Evolutionary conservation across 345 rosid genomes (phyloP).

Genomic region (Xanthoceras sorbifolium): DNA sequence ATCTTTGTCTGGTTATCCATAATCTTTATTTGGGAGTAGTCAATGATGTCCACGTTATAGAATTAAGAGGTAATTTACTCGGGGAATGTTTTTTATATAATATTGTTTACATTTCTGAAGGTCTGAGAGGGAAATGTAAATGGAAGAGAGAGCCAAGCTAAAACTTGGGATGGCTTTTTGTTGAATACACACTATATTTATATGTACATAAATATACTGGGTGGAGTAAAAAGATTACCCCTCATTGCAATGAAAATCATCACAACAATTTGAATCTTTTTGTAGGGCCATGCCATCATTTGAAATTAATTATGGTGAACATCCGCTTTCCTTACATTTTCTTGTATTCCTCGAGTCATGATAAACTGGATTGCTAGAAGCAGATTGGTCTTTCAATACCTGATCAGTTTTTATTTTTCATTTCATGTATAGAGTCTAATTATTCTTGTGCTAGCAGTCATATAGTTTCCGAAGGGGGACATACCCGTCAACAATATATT

Average conservation of each 20-base stretch:
- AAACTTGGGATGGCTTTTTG: not conserved
- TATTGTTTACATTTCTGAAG: not conserved
- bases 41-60: not conserved
- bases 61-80: not conserved
- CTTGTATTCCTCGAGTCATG: not conserved
- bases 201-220: too few relatives aligned
- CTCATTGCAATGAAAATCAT: not conserved
- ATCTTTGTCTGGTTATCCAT: not conserved
- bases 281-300: not conserved
- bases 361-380: conserved; percentile 2
- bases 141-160: not conserved
- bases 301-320: not conserved
- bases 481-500: conserved; percentile 79
- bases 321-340: not conserved
- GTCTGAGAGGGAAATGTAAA: not conserved
- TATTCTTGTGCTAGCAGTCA: conserved; percentile 46
- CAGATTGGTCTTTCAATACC: not conserved
- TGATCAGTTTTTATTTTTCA: not conserved
- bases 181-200: not conserved
- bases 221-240: not conserved
- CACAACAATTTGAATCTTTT: not conserved
- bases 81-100: not conserved
- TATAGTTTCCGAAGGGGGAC: conserved; percentile 91
- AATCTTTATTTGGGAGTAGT: not conserved
- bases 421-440: conserved; percentile 16